Base-by-base conservation (phyloP, 192 early-diverging fungal genomes). In the Linnemannia elongata region DNA sequence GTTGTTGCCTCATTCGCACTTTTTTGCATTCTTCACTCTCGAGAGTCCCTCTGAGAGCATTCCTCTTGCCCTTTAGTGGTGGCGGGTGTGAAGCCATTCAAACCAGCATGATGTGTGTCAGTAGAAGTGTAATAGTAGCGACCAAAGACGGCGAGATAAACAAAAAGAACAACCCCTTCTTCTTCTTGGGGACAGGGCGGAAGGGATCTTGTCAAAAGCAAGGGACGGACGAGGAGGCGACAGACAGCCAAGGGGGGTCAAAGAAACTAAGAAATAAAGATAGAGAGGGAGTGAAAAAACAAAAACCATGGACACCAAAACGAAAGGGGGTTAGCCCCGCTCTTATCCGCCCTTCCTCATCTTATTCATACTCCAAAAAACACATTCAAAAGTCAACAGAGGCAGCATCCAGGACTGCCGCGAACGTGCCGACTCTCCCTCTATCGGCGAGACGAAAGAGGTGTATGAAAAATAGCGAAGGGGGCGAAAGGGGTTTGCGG, bases 401-500 rank as follows among this genome's bases (percentile, higher is more conserved):
- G 33, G 27, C 27, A 30, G 12, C 17, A 30, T 30, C n/a, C n/a
- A 27, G 2, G 27, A 66, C 30, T 27, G 27, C 60, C 30, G 60
- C 27, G 27, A 60, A 12, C 12, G 60, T 66, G 60, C 60, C 60
- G 60, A 66, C 60, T 66, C 24, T n/a, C 60, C 30, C 13, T 66
- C 30, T 33, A 33, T 66, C 60, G 30, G 60, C 60, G 30, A 66
- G 13, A 66, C n/a, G 33, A 30, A 66, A 66, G 60, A 66, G 60
- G 27, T 13, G 10, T 66, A 33, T 33, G 24, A 33, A 35, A 35
- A 66, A 66, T 33, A 66, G 35, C n/a, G 12, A 15, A 33, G 30
- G 60, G 10, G 60, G 60, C 27, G 60, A 66, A 66, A 66, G 60
- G 60, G 60, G 60, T 66, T 27, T 66, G 60, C 60, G 35, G 30